Conservation (phyloP, 2,329 filamentous ascomycete genomes). For the Fusarium dimerum region DNA sequence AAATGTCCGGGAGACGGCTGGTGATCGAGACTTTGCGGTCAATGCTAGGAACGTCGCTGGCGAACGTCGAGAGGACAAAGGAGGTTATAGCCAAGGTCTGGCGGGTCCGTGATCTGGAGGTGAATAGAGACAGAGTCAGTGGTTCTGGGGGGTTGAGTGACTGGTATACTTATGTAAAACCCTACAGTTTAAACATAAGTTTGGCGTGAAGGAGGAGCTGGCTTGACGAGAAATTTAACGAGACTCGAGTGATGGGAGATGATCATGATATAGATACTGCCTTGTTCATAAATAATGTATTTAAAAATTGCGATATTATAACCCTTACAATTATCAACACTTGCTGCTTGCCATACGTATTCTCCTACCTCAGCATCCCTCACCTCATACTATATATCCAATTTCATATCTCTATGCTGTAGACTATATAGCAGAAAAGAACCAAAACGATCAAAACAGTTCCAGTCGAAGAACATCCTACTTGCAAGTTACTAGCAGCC, state of each 20-base stretch:
- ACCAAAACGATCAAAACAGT: not conserved
- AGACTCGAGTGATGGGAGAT: too few species aligned
- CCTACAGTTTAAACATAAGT: conserved; percentile 30
- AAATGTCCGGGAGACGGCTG: conserved; percentile 15
- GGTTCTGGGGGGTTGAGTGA: conserved; percentile 15
- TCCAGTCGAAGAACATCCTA: not conserved
- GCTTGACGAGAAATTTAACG: not conserved
- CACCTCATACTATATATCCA: too few species aligned
- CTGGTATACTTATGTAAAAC: conserved; percentile 29
- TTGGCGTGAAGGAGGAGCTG: conserved; percentile 13
- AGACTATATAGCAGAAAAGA: too few species aligned
- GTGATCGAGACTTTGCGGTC: conserved; percentile 29
- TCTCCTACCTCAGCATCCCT: too few species aligned
- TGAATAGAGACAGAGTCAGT: conserved; percentile 2
- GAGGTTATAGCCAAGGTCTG: conserved; percentile 50
- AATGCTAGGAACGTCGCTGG: conserved; percentile 42
- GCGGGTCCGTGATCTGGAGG: conserved; percentile 41
- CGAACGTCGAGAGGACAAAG: conserved; percentile 45
- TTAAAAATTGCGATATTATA: too few species aligned
- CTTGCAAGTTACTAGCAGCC: not conserved
- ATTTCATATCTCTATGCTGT: too few species aligned
- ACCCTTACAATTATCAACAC: too few species aligned
- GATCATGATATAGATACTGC: too few species aligned
- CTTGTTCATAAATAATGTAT: too few species aligned
- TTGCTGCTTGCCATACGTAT: too few species aligned